These are phyloP conservation scores for Hypoxylon trugodes DNA, from an alignment of 495 filamentous ascomycete genomes.

Conservation along the genomic window DNA sequence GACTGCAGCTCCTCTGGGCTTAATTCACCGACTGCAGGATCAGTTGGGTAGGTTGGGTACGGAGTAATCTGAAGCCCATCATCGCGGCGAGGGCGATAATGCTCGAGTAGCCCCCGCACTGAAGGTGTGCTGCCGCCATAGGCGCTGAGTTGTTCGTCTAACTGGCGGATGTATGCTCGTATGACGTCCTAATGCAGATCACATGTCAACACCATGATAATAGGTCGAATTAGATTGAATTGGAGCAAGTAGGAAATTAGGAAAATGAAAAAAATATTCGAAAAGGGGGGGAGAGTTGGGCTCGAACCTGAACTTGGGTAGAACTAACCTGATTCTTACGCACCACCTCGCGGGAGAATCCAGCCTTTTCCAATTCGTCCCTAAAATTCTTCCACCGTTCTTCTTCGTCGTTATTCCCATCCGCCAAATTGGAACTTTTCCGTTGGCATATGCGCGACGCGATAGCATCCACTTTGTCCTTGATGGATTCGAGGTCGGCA, in stretches of 20 bases:
- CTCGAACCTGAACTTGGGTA: background rate
- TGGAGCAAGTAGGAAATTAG: too few species aligned
- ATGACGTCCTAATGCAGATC: slow-evolving; percentile 56
- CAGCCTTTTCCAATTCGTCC: slow-evolving; percentile 59
- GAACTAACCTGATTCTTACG: slow-evolving; percentile 58
- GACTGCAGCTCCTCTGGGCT: slow-evolving; percentile 38
- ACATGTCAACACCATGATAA: slow-evolving; percentile 32
- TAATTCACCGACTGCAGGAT: slow-evolving; percentile 25
- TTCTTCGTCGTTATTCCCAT: slow-evolving; percentile 53
- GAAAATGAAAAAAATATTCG: background rate
- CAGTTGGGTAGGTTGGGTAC: slow-evolving; percentile 41
- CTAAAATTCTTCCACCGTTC: too few species aligned
- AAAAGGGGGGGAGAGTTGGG: background rate
- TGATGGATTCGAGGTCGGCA: slow-evolving; percentile 50
- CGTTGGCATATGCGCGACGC: slow-evolving; percentile 54
- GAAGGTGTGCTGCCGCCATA: slow-evolving; percentile 50
- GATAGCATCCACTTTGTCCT: slow-evolving; percentile 61
- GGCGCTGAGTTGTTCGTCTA: slow-evolving; percentile 50
- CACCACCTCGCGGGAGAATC: slow-evolving; percentile 60
- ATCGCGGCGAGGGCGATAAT: slow-evolving; percentile 27
- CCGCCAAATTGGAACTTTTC: slow-evolving; percentile 49
- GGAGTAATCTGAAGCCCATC: slow-evolving; percentile 24
- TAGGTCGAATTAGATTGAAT: slow-evolving; percentile 19
- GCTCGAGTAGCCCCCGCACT: slow-evolving; percentile 51
- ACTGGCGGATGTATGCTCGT: slow-evolving; percentile 62